phyloP scores from a whole-genome alignment of 1,284 basidiomycete species.

The Tylopilus sp. region DNA sequence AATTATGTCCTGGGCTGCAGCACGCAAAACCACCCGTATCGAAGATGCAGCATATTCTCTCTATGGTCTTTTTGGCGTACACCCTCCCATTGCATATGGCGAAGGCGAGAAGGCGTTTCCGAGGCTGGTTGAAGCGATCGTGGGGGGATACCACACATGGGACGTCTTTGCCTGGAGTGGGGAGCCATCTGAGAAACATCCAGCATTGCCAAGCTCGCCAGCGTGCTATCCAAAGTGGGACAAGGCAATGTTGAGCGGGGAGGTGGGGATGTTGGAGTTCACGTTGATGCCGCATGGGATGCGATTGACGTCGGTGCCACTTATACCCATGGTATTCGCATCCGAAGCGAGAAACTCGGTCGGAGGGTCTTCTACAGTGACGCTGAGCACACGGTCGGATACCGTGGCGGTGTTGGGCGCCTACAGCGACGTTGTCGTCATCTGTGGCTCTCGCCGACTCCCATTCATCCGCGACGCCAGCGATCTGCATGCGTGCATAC shows the following conservation, averaged over 20 bases:
- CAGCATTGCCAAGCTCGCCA: conserved; percentile 16
- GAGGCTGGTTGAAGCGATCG: conserved; percentile 18
- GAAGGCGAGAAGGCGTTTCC: conserved; percentile 26
- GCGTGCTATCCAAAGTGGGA: conserved; percentile 24
- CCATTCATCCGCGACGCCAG: conserved; percentile 5
- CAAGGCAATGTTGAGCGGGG: conserved; percentile 3
- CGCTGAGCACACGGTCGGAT: conserved; percentile 1
- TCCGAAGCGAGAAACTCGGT: not conserved
- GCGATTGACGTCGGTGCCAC: conserved; percentile 21
- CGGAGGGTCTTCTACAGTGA: conserved; percentile 11
- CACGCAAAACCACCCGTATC: conserved; percentile 21
- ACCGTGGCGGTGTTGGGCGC: not conserved
- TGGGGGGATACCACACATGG: conserved; percentile 10
- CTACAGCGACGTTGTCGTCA: conserved; percentile 13
- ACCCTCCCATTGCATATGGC: conserved; percentile 19
- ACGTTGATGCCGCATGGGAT: conserved; percentile 12
- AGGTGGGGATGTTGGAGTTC: conserved; percentile 15
- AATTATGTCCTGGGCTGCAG: conserved; percentile 29
- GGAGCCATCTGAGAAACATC: conserved; percentile 15
- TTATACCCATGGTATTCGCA: conserved; percentile 19
- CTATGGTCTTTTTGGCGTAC: conserved; percentile 21
- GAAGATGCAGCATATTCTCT: conserved; percentile 27
- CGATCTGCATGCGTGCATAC: conserved; percentile 24
- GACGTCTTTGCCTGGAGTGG: conserved; percentile 26
- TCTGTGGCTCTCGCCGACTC: conserved; percentile 19